Percentiles rank a stretch among this genome's conserved stretches.
Evolutionary conservation across 371 early-diverging fungal species (phyloP).

Genomic region (Rhizopus arrhizus): DNA sequence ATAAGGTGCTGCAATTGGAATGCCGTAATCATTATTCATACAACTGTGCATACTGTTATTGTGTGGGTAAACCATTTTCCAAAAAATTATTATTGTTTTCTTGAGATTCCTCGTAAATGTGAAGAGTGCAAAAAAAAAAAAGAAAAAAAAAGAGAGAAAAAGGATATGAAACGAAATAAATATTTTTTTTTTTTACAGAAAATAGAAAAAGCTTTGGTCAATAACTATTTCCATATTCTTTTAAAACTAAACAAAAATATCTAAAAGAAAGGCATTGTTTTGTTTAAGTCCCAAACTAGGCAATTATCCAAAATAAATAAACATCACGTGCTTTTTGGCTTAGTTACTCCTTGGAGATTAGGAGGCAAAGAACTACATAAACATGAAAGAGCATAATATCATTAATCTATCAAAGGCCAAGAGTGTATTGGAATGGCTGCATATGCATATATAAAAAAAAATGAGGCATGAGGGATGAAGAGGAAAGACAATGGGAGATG

Average conservation of each 20-base stretch:
- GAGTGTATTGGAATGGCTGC: no score
- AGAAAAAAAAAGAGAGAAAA: slow-evolving; percentile 4
- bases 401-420: no score
- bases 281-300: slow-evolving; percentile 21
- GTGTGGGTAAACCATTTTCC: not conserved
- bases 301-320: slow-evolving; percentile 5
- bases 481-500: no score
- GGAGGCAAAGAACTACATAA: no score
- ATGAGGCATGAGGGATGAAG: no score
- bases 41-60: slow-evolving; percentile 4
- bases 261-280: slow-evolving; percentile 15
- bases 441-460: no score
- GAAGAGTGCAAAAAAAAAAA: slow-evolving; percentile 1
- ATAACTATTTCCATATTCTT: not conserved
- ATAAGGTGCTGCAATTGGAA: slow-evolving; percentile 24
- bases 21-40: slow-evolving; percentile 11
- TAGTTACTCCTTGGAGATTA: not conserved
- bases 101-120: not conserved
- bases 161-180: not conserved
- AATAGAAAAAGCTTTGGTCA: not conserved
- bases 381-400: no score
- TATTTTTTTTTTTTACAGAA: not conserved
- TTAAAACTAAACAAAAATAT: slow-evolving; percentile 8
- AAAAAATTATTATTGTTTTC: not conserved
- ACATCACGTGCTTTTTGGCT: slow-evolving; percentile 9